A percentile compares a stretch with the other conserved stretches of the same genome.
These are phyloP conservation scores for Backusella psychrophila DNA, from an alignment of 192 early-diverging fungal species.

Conservation along the genomic window DNA sequence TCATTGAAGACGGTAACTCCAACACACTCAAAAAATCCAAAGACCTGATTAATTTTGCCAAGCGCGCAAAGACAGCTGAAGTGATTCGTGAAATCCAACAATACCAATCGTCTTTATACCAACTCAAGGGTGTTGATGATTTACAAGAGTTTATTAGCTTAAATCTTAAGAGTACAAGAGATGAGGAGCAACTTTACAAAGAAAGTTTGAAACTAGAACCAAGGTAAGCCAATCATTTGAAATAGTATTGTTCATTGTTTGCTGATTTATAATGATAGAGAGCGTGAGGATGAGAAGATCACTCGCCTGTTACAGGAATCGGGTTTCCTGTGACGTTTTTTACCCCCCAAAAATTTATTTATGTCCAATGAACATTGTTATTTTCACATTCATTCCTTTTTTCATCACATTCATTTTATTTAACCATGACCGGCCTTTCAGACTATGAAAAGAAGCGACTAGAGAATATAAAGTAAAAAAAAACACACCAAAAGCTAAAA, in stretches of 20 bases:
- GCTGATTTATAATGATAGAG: constrained; percentile 35
- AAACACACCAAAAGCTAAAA: neutral
- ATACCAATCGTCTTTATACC: constrained; percentile 82
- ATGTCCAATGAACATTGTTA: neutral
- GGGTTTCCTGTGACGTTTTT: constrained; percentile 62
- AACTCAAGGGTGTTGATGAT: constrained; percentile 74
- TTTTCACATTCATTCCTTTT: neutral
- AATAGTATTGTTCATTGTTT: neutral
- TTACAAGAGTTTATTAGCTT: constrained; percentile 74
- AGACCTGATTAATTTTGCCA: constrained; percentile 88
- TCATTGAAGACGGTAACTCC: constrained; percentile 87
- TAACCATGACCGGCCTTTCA: constrained; percentile 15
- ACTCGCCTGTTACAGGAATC: constrained; percentile 70
- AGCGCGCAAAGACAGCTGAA: constrained; percentile 81
- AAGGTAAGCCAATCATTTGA: constrained; percentile 33
- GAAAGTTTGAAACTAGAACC: constrained; percentile 81
- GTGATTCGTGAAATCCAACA: constrained; percentile 89
- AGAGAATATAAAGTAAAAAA: constrained; percentile 33
- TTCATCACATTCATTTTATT: neutral
- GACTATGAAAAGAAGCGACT: constrained; percentile 37
- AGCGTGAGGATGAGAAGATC: constrained; percentile 80
- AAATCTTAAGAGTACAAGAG: constrained; percentile 62
- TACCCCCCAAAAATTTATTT: neutral
- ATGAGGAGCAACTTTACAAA: constrained; percentile 78
- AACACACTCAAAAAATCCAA: constrained; percentile 59